Base-by-base conservation (phyloP, 1,139 yeast species). In the Hansenula lynferdii region DNA sequence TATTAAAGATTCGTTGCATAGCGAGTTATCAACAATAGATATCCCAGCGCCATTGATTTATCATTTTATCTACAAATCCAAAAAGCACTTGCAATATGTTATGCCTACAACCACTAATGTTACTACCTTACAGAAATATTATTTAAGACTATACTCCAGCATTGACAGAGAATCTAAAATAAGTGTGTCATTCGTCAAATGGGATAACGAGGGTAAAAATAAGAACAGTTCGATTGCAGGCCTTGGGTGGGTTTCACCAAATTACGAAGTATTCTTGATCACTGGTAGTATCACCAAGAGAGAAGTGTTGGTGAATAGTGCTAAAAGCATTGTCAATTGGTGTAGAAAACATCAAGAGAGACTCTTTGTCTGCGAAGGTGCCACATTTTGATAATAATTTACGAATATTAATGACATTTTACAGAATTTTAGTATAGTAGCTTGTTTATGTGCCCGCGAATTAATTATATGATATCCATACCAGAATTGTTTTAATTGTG, bases 11-110 rank as follows among this genome's bases (percentile, higher is more conserved):
- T 60, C 74, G 1, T 54, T 77, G 3, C 56, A 56, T 17, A 71
- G 70, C 23, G 58, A 73, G 7, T 63, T 69, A 38, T 61, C 75
- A 28, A 64, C 64, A 30, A 61, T 69, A 19, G 85, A 78, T 41
- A 68, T 78, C 20, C 75, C 76, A 12, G 81, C 78, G 1, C 83
- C 84, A 0, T 59, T 75, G 37, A 70, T 87, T 18, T 76, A 79
- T 44, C 97, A 90, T 62, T 92, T 92, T 56, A 70, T 89, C 21
- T 89, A 77, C 65, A 87, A 85, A 58, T 75, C 86, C 35, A 80
- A 76, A 44, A 64, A 64, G 19, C 73, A 77, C 41, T 75, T 80
- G 3, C 89, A 82, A 50, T 80, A 70, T 52, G 69, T 79, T 10
- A 58, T 57, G 58, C 68, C 54, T 3, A 45, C 47, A 9, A 29